phyloP scores from a whole-genome alignment of 106 monocot genomes.

The Apostasia ramifera region DNA sequence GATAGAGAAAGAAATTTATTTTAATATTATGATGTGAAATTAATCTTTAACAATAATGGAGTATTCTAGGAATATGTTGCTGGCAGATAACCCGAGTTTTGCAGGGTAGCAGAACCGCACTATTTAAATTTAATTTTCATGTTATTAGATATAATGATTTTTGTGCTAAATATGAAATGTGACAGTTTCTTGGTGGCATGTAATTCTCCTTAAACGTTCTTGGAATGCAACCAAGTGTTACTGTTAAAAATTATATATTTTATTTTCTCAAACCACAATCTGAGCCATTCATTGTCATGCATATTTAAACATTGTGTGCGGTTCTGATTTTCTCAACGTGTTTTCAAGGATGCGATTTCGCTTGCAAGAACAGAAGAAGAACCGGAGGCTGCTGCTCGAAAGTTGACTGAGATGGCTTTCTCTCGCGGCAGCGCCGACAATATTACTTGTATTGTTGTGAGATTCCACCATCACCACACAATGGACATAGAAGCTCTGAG shows the following conservation, averaged over 20 bases:
- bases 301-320: too few relatives aligned
- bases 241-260: too few relatives aligned
- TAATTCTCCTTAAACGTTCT: too few relatives aligned
- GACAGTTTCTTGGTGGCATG: not conserved
- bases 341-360: slow-evolving; percentile 53
- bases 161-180: not conserved
- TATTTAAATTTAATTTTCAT: not conserved
- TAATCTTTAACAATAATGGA: too few relatives aligned
- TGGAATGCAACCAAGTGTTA: too few relatives aligned
- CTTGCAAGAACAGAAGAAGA: slow-evolving; percentile 59
- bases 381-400: slow-evolving; percentile 63
- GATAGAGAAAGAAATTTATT: too few relatives aligned
- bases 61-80: too few relatives aligned
- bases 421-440: slow-evolving; percentile 77
- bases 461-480: slow-evolving; percentile 56
- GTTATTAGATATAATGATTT: not conserved
- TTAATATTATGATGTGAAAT: too few relatives aligned
- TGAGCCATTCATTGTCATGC: too few relatives aligned
- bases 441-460: slow-evolving; percentile 86
- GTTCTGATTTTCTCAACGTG: too few relatives aligned
- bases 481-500: slow-evolving; percentile 10
- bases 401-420: slow-evolving; percentile 62
- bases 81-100: too few relatives aligned
- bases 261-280: too few relatives aligned
- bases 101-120: not conserved